A percentile compares a stretch with the other conserved stretches of the same genome.
phyloP scores from a whole-genome alignment of 768 basidiomycete species.

The Russula lepida region DNA sequence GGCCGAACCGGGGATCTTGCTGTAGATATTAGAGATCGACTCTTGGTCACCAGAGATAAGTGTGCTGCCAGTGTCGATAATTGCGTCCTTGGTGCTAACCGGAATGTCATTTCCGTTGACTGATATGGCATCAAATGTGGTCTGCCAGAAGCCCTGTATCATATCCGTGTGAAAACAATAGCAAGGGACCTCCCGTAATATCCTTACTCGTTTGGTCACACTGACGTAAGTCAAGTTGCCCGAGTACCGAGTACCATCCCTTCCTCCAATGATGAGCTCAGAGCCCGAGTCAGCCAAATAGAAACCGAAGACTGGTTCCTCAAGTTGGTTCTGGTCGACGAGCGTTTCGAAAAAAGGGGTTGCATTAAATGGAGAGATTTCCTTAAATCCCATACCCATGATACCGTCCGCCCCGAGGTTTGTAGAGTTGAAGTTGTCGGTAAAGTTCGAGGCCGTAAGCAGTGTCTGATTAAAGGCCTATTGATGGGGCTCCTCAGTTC shows the following conservation, averaged over 20 bases:
- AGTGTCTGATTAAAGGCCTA: neutral
- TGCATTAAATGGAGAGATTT: neutral
- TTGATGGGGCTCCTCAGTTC: neutral
- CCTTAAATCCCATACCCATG: neutral
- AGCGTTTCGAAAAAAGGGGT: neutral
- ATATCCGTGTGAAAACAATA: neutral
- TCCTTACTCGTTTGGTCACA: neutral
- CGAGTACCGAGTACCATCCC: neutral
- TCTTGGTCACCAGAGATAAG: neutral
- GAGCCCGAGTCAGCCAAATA: neutral
- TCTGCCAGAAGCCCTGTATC: neutral
- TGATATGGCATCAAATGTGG: neutral
- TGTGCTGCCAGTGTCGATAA: neutral
- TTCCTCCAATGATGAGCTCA: neutral
- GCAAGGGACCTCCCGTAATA: neutral
- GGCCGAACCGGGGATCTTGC: neutral
- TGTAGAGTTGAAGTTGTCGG: neutral
- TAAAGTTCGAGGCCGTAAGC: neutral
- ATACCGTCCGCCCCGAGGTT: neutral
- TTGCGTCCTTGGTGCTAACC: neutral
- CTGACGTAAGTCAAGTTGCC: neutral
- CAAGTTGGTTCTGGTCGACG: neutral
- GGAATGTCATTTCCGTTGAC: neutral
- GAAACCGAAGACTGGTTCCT: neutral
- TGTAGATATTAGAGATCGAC: neutral